These are phyloP conservation scores for Pseudopediastrum boryanum DNA, from an alignment of 139 green algal genomes.

Conservation along the genomic window DNA sequence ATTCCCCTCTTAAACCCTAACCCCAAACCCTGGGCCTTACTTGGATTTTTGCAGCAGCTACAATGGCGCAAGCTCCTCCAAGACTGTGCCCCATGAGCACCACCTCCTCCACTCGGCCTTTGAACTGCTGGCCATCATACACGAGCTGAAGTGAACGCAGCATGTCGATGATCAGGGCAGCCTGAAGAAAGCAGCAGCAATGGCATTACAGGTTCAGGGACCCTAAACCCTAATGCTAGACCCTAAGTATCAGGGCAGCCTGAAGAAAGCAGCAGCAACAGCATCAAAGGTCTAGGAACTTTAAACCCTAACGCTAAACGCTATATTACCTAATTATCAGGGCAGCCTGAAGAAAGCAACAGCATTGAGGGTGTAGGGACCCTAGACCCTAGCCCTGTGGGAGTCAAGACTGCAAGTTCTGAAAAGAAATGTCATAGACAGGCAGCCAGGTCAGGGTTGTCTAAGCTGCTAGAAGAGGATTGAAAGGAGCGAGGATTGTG, in stretches of 20 bases:
- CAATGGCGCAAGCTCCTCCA: conserved; percentile 2
- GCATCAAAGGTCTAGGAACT: not conserved
- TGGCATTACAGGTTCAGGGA: not conserved
- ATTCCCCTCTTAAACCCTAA: too few relatives aligned
- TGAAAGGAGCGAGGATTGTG: too few relatives aligned
- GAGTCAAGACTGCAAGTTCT: too few relatives aligned
- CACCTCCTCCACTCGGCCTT: not conserved
- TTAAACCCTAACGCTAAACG: too few relatives aligned
- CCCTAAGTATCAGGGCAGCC: not conserved
- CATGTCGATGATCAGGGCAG: conserved; percentile 9
- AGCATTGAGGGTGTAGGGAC: not conserved
- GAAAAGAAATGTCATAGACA: too few relatives aligned
- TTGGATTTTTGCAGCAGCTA: conserved; percentile 17
- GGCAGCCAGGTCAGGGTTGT: too few relatives aligned
- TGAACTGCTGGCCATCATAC: not conserved
- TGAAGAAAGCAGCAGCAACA: not conserved
- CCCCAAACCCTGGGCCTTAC: too few relatives aligned
- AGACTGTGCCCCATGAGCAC: conserved; percentile 6
- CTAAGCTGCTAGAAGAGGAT: too few relatives aligned
- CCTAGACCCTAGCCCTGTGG: not conserved
- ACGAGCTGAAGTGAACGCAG: not conserved
- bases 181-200: not conserved
- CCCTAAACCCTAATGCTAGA: not conserved
- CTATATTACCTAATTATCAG: too few relatives aligned
- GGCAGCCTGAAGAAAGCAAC: not conserved